phyloP scores from a whole-genome alignment of 352 stramenopile genomes.

The Phytophthora tentaculata region DNA sequence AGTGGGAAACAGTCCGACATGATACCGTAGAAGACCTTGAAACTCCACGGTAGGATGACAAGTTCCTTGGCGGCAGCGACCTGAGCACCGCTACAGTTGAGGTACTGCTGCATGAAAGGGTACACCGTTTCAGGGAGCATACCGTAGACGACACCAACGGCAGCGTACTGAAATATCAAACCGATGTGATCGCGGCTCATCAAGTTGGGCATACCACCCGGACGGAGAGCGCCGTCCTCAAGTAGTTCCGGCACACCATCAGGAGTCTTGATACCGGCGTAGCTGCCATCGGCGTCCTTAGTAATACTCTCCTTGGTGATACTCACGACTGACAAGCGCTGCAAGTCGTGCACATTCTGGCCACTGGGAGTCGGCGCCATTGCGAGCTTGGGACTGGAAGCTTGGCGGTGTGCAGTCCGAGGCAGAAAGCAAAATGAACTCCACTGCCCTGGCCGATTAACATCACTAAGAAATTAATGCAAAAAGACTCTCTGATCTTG shows the following conservation, averaged over 20 bases:
- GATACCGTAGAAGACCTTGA: conserved; percentile 62
- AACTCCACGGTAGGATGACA: conserved; percentile 59
- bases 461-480: conserved; percentile 30
- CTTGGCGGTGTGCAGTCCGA: conserved; percentile 22
- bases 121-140: conserved; percentile 56
- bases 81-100: conserved; percentile 59
- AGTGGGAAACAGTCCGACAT: conserved; percentile 49
- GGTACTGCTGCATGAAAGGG: conserved; percentile 58
- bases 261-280: conserved; percentile 41
- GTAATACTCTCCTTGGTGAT: conserved; percentile 35
- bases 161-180: conserved; percentile 58
- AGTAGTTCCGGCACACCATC: conserved; percentile 25
- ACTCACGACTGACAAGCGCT: conserved; percentile 49
- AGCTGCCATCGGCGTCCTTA: conserved; percentile 35
- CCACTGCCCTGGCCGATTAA: conserved; percentile 13
- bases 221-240: conserved; percentile 46
- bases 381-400: conserved; percentile 9
- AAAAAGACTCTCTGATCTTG: conserved; percentile 13
- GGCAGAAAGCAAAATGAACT: conserved; percentile 32
- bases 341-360: conserved; percentile 38
- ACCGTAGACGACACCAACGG: conserved; percentile 54
- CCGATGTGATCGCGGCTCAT: conserved; percentile 48
- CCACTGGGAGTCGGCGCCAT: conserved; percentile 31
- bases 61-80: conserved; percentile 54
- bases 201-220: conserved; percentile 42